Percentiles rank a stretch among this genome's conserved stretches.
phyloP scores from a whole-genome alignment of 345 rosid genomes.

The Anastatica hierochuntica region DNA sequence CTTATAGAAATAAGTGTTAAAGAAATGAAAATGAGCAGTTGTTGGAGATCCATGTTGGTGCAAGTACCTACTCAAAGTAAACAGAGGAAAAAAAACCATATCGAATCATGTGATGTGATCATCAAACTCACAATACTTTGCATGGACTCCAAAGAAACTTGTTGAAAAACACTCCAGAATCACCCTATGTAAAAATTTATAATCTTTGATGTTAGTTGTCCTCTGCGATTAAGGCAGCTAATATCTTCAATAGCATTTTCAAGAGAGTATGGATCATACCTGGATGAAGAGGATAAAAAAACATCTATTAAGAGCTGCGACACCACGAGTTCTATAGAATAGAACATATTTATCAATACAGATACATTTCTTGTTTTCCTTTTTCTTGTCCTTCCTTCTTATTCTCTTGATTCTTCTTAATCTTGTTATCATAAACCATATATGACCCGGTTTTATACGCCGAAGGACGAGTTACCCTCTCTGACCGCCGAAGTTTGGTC shows the following conservation, averaged over 20 bases:
- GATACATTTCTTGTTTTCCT: too few relatives aligned
- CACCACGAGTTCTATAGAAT: too few relatives aligned
- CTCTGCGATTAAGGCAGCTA: constrained; percentile 55
- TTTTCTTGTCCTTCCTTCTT: too few relatives aligned
- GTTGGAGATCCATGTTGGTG: constrained; percentile 43
- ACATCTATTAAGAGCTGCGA: too few relatives aligned
- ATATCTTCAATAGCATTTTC: constrained; percentile 54
- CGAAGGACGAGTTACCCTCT: too few relatives aligned
- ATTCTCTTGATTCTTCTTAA: too few relatives aligned
- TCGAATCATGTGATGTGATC: background rate
- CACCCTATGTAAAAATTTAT: constrained; percentile 88
- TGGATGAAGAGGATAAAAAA: constrained; percentile 24
- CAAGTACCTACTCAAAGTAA: constrained; percentile 46
- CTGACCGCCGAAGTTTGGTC: too few relatives aligned
- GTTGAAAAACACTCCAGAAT: constrained; percentile 1
- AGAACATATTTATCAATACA: too few relatives aligned
- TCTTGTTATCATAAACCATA: too few relatives aligned
- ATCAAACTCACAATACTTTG: background rate
- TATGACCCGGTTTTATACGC: too few relatives aligned
- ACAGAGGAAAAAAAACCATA: too few relatives aligned
- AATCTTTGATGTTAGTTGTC: constrained; percentile 58
- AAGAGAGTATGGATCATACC: constrained; percentile 62
- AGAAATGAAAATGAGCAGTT: constrained; percentile 51
- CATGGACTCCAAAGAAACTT: background rate
- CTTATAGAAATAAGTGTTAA: constrained; percentile 77